Evolutionary conservation across 176 grass and related monocot species (phyloP).

Genomic region (Eremochloa ophiuroides): DNA sequence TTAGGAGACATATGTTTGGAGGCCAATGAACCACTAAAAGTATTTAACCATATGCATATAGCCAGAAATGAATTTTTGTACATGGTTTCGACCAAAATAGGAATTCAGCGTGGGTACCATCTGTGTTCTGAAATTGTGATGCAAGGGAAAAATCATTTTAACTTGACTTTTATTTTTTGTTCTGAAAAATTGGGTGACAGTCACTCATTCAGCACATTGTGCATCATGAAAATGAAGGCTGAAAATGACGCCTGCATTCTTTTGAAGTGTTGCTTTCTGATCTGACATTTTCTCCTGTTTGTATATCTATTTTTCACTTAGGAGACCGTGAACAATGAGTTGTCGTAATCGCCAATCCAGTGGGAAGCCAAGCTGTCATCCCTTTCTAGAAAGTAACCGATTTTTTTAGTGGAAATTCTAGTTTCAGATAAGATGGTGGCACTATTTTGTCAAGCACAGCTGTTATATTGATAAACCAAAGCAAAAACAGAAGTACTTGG

Average conservation of each 20-base stretch:
- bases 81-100: neutral
- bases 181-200: neutral
- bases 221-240: neutral
- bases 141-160: neutral
- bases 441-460: neutral
- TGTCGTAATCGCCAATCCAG: neutral
- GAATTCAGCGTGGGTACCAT: neutral
- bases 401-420: neutral
- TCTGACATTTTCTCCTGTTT: neutral
- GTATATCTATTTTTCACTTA: neutral
- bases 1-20: neutral
- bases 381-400: neutral
- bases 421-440: slow-evolving; percentile 15
- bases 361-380: neutral
- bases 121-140: neutral
- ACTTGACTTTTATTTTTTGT: neutral
- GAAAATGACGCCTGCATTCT: neutral
- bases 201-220: neutral
- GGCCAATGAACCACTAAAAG: neutral
- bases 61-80: neutral
- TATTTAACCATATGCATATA: neutral
- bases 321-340: neutral
- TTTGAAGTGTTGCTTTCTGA: neutral
- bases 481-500: neutral
- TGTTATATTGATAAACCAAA: neutral